Evolutionary conservation across 345 rosid genomes (phyloP).

Genomic region (Capsella bursapastoris): DNA sequence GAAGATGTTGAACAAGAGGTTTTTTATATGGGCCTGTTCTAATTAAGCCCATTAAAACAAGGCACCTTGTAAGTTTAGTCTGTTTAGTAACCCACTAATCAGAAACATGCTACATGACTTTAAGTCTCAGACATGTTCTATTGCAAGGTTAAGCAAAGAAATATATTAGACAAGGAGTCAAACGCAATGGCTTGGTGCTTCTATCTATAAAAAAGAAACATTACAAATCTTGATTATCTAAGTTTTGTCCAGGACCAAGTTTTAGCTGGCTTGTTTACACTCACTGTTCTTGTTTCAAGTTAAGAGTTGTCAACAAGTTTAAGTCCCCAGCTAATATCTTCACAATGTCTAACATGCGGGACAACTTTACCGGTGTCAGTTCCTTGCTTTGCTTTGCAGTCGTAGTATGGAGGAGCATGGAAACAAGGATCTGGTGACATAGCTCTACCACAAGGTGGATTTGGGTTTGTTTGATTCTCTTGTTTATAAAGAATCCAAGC

Average conservation of each 20-base stretch:
- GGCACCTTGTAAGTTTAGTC: neutral
- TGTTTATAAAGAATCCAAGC: conserved; percentile 76
- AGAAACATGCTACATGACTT: neutral
- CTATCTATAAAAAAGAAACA: neutral
- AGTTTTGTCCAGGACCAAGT: neutral
- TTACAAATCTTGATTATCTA: neutral
- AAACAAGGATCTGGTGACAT: conserved; percentile 83
- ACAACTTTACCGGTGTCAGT: conserved; percentile 59
- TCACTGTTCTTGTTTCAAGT: conserved; percentile 24
- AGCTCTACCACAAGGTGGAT: conserved; percentile 65
- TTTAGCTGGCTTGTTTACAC: neutral
- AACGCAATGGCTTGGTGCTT: conserved; percentile 7
- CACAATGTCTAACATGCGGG: conserved; percentile 70
- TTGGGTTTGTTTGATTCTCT: conserved; percentile 49
- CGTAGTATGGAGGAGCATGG: conserved; percentile 77
- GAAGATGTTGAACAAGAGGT: neutral
- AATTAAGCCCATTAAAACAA: neutral
- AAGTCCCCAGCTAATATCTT: conserved; percentile 79
- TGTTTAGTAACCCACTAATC: no score
- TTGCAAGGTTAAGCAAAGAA: neutral
- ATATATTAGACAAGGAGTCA: neutral
- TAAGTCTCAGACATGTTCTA: neutral
- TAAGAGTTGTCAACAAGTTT: conserved; percentile 59
- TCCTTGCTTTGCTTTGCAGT: conserved; percentile 67
- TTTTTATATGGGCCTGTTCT: neutral